A percentile compares a stretch with the other conserved stretches of the same genome.
phyloP scores from a whole-genome alignment of 83 land plant genomes.

The Thuja plicata region DNA sequence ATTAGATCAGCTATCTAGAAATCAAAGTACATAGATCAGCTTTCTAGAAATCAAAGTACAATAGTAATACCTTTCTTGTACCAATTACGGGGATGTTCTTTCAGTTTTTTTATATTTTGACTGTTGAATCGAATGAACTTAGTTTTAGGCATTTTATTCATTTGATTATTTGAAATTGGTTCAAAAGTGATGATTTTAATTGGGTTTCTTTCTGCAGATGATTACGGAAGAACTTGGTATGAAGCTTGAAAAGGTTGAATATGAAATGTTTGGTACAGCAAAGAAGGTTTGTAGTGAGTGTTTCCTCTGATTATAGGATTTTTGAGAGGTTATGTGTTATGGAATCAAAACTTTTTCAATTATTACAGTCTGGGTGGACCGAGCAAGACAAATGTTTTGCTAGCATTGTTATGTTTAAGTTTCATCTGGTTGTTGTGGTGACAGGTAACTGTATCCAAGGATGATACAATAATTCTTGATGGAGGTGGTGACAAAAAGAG shows the following conservation, averaged over 20 bases:
- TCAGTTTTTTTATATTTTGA: neutral
- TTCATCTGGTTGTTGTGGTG: neutral
- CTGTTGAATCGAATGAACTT: neutral
- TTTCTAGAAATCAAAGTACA: neutral
- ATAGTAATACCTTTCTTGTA: neutral
- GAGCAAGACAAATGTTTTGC: neutral
- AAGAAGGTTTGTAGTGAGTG: constrained; percentile 22
- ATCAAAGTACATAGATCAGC: neutral
- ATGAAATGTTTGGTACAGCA: constrained; percentile 31
- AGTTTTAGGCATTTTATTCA: neutral
- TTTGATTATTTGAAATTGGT: neutral
- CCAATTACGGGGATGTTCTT: neutral
- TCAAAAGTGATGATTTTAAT: neutral
- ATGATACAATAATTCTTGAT: constrained; percentile 53
- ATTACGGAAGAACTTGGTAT: constrained; percentile 33
- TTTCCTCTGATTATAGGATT: neutral
- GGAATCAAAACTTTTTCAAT: neutral
- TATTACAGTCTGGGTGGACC: neutral
- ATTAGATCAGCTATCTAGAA: neutral
- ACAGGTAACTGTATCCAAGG: constrained; percentile 55
- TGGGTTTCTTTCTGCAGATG: constrained; percentile 7
- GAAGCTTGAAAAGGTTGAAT: constrained; percentile 28
- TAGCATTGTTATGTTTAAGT: neutral
- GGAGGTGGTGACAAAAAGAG: constrained; percentile 52
- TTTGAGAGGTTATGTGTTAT: neutral